Base-by-base conservation (phyloP, 2,329 filamentous ascomycete species). In the Exophiala aquamarina region DNA sequence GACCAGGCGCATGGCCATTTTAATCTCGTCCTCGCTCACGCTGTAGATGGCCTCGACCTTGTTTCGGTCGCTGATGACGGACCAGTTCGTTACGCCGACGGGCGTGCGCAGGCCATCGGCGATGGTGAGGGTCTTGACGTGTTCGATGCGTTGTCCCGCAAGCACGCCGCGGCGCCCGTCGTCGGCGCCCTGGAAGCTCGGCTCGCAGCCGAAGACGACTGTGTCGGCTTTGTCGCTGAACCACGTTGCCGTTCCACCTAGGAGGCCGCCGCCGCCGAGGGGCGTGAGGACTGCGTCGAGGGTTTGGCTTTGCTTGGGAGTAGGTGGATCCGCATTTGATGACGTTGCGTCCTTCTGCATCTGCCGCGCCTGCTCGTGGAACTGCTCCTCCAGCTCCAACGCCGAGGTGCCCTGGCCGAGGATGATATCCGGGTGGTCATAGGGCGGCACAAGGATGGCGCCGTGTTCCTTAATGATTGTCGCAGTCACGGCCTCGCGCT, bases 351-450 rank as follows among this genome's bases (percentile, higher is more conserved):
- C n/a, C n/a, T n/a, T n/a, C n/a, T 55, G 60, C 21, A 51, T 55
- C 33, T 84, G 71, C 23, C 11, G 23, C 23, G 11, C 23, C 52
- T 84, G 59, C 34, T 76, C 73, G 3, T 63, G 66, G 1, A 84
- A 87, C 63, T 97, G 91, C 50, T 78, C 72, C 63, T 90, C 84
- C 26, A 96, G 68, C 67, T 98, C 93, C 4, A 96, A 66, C 0
- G 83, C 91, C 52, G 88, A 75, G 0, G 92, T 97, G n/a, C 92
- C 93, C 71, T 96, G 91, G 0, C 93, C 92, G 1, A 95, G 79
- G 46, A 97, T 86, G 56, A 96, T 90, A 66, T 96, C 82, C 2
- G 87, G 86, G 68, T 97, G 88, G 66, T 97, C 89, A 65, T 96
- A 96, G 0, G 93, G 91, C 44, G 91, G 91, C 3, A 98, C 79